Evolutionary conservation across 2,329 filamentous ascomycete species (phyloP), one percentile per base, ranked within the genome.

Genomic region (Penicillium oxalicum): DNA sequence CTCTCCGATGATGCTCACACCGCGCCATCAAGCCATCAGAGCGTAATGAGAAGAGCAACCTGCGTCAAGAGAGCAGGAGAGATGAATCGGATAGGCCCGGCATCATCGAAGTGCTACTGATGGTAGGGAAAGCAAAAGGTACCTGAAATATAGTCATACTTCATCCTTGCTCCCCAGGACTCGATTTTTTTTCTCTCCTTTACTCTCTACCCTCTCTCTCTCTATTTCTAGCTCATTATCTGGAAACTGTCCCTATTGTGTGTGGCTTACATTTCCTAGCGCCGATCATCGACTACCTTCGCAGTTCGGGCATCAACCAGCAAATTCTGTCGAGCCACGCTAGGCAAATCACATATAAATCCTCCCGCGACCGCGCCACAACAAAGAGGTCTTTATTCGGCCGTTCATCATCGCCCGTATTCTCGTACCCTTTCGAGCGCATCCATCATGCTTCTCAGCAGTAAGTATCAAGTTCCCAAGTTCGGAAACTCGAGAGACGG

Each of bases 391-490:
- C 18, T 18, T 18, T 2, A 18, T 18, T 18, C 18, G 18, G 18
- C 18, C 18, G 18, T 18, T 18, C 18, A 18, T 18, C 18, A 2
- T 18, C 18, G 2, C 18, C 18, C 18, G 18, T 18, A 18, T 18
- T 18, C 18, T 18, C 18, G 18, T 18, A 18, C 18, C 18, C 18
- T 18, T 1, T 18, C 18, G 18, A 18, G 18, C 18, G 18, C 13
- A 39, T 47, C 28, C 40, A 51, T 35, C 27, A 67, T 67, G 64
- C 47, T 37, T 35, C 12, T 65, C 26, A 63, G 62, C 54, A 69
- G 69, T 72, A 64, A 52, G 63, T 55, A 32, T 25, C 13, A 25
- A 6, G 9, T 18, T 34, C n/a, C 27, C 13, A 11, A 12, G 29
- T 26, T 9, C 11, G 26, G 8, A 9, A 41, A 24, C 12, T 29